phyloP scores from a whole-genome alignment of 2,329 filamentous ascomycete genomes.

The Stagonosporopsis rhizophila region DNA sequence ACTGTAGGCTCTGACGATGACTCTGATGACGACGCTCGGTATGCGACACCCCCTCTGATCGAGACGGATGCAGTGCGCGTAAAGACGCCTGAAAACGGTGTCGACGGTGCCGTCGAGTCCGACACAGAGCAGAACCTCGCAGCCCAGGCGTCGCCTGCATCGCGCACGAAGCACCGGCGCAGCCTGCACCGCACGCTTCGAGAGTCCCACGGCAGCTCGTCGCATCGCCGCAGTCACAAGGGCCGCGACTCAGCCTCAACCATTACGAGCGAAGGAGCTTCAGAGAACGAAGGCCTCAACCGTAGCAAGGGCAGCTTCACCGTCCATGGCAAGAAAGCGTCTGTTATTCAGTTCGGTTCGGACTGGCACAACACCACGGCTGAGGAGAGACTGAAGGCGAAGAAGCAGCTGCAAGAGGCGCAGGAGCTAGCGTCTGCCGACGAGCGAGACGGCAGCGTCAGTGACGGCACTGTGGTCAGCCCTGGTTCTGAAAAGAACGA shows the following conservation, averaged over 20 bases:
- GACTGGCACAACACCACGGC: constrained; percentile 73
- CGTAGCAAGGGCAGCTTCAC: constrained; percentile 90
- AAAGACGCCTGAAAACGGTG: constrained; percentile 34
- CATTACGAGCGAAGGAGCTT: constrained; percentile 54
- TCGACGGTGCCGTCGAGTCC: constrained; percentile 32
- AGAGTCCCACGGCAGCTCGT: constrained; percentile 72
- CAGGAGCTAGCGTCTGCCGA: constrained; percentile 35
- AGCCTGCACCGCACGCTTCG: constrained; percentile 90
- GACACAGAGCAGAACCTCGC: constrained; percentile 42
- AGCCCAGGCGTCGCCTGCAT: constrained; percentile 51
- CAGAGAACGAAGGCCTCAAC: constrained; percentile 71
- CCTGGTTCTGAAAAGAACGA: constrained; percentile 29
- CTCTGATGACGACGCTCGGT: constrained; percentile 40
- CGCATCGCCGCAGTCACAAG: constrained; percentile 74
- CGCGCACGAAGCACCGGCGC: constrained; percentile 75
- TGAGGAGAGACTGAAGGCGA: constrained; percentile 49
- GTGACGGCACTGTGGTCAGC: constrained; percentile 33
- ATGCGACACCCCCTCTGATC: constrained; percentile 43
- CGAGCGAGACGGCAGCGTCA: constrained; percentile 37
- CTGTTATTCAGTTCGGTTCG: constrained; percentile 93
- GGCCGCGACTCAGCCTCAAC: constrained; percentile 75
- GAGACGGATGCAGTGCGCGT: constrained; percentile 30
- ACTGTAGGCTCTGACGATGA: constrained; percentile 40
- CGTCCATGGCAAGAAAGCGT: constrained; percentile 96
- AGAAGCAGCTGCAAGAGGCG: constrained; percentile 47